A percentile compares a stretch with the other conserved stretches of the same genome.
Evolutionary conservation across 2,329 filamentous ascomycete species (phyloP).

Genomic region (Colletotrichum agaves): DNA sequence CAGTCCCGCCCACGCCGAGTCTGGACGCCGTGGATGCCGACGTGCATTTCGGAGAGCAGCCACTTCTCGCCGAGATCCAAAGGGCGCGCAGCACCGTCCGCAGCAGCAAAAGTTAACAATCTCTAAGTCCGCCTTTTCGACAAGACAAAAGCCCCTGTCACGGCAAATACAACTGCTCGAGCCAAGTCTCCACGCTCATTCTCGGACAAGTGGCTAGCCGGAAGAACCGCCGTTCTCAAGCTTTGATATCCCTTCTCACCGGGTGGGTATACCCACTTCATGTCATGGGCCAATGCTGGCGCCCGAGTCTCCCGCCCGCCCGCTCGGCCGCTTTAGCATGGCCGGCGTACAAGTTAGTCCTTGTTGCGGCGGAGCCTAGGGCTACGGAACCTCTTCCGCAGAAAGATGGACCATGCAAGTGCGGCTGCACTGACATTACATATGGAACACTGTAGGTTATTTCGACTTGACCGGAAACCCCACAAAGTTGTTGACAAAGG

Average conservation of each 20-base stretch:
- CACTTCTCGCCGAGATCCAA: not conserved
- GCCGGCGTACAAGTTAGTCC: conserved; percentile 35
- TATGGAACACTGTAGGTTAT: conserved; percentile 27
- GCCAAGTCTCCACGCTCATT: not conserved
- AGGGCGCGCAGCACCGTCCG: not conserved
- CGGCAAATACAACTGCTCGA: not conserved
- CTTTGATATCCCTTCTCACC: conserved; percentile 18
- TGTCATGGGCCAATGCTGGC: conserved; percentile 28
- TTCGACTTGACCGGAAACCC: conserved; percentile 17
- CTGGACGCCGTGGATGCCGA: conserved; percentile 19
- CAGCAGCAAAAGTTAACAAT: not conserved
- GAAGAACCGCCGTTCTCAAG: not conserved
- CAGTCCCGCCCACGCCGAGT: not conserved
- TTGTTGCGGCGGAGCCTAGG: conserved; percentile 21
- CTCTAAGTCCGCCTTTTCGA: not conserved
- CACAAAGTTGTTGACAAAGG: conserved; percentile 2
- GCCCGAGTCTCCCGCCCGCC: conserved; percentile 23
- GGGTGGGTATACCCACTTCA: conserved; percentile 33
- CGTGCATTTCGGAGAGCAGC: conserved; percentile 17
- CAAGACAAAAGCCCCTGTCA: conserved; percentile 11
- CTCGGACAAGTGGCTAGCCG: not conserved
- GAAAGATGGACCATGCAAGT: conserved; percentile 25
- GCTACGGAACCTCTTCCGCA: conserved; percentile 28
- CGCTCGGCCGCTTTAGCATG: conserved; percentile 19
- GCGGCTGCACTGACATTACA: conserved; percentile 18